Conservation (phyloP, 1,284 basidiomycete genomes). For the Kwoniella shivajii region DNA sequence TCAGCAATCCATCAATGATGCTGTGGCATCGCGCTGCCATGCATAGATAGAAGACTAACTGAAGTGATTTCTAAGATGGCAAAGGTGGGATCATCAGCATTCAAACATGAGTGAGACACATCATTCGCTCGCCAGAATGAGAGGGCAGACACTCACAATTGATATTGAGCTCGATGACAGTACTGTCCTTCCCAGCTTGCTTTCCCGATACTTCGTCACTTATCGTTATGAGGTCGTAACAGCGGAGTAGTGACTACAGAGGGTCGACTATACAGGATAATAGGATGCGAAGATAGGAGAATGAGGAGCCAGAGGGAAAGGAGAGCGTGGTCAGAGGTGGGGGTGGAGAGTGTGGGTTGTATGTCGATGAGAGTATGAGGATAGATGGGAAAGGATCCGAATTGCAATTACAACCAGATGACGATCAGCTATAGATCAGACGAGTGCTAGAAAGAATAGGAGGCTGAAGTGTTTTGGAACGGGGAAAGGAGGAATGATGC, state of each 20-base stretch:
- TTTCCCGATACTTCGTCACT: neutral
- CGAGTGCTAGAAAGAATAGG: neutral
- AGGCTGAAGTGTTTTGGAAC: constrained; percentile 4
- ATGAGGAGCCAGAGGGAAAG: neutral
- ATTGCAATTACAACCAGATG: neutral
- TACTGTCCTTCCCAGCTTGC: neutral
- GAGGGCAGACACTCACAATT: no score
- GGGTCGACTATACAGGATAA: neutral
- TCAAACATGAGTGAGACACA: no score
- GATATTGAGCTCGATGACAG: no score
- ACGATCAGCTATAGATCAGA: neutral
- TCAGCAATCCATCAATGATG: neutral
- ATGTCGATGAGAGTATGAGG: neutral
- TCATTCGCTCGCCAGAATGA: no score
- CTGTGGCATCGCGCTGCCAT: neutral
- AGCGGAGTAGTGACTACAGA: neutral
- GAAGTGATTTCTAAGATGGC: neutral
- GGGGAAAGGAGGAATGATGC: constrained; percentile 1
- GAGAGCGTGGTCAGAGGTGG: no score
- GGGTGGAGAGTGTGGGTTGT: neutral
- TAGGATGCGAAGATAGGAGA: neutral
- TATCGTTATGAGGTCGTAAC: neutral
- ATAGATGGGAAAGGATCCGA: neutral
- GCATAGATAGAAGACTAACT: neutral
- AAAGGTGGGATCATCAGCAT: no score